A percentile compares a stretch with the other conserved stretches of the same genome.
Conservation (phyloP, 768 basidiomycete genomes). For the Hydnum rufescens region DNA sequence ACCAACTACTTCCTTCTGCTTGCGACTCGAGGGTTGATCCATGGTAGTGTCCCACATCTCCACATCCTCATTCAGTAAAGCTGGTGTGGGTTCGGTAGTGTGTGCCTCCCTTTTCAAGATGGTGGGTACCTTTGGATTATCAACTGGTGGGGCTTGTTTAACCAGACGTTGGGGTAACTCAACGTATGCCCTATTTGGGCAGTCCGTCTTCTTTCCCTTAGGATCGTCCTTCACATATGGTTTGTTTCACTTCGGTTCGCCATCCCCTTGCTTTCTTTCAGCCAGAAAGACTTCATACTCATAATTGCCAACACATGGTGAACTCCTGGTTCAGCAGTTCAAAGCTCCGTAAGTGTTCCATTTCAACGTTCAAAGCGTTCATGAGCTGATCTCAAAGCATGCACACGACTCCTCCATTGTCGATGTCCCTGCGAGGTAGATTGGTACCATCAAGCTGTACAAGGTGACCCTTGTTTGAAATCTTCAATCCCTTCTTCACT, state of each 20-base stretch:
- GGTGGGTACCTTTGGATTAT: too few relatives aligned
- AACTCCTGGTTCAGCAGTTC: background rate
- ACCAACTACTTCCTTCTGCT: background rate
- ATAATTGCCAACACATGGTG: background rate
- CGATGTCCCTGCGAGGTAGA: too few relatives aligned
- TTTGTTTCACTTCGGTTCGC: background rate
- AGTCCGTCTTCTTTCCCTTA: background rate
- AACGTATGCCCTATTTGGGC: background rate
- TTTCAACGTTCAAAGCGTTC: background rate
- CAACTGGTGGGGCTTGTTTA: too few relatives aligned
- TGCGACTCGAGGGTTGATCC: background rate
- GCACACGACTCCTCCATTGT: too few relatives aligned
- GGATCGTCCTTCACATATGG: background rate
- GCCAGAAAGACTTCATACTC: background rate
- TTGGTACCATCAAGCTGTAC: too few relatives aligned
- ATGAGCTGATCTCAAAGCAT: too few relatives aligned
- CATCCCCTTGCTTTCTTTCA: background rate
- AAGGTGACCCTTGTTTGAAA: too few relatives aligned
- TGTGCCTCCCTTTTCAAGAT: background rate
- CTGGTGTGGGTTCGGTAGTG: too few relatives aligned
- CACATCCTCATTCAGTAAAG: background rate
- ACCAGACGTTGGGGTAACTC: background rate
- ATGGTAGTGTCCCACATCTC: background rate
- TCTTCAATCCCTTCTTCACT: too few relatives aligned
- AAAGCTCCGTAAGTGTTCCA: background rate